Base-by-base conservation (phyloP, 2,329 filamentous ascomycete genomes). In the Fusarium acutatum region DNA sequence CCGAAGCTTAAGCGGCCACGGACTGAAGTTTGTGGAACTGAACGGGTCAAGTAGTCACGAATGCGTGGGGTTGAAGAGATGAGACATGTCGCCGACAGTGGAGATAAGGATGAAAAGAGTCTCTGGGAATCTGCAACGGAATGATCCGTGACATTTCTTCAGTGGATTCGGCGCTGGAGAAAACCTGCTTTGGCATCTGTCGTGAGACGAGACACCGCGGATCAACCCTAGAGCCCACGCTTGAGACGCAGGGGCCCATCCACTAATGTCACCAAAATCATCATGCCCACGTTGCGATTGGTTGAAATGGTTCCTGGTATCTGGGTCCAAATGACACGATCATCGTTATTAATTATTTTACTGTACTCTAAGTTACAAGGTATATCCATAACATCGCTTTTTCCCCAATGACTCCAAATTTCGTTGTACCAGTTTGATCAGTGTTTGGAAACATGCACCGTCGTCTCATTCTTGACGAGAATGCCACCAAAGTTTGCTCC, bases 401-500 rank as follows among this genome's bases (percentile, higher is more conserved):
- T 37, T 22, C 10, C 9, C 18, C n/a, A n/a, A 52, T 50, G 49
- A 52, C 49, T 52, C 49, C n/a, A n/a, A n/a, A n/a, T n/a, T n/a
- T n/a, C n/a, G n/a, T n/a, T n/a, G n/a, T n/a, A n/a, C n/a, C 44
- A n/a, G 20, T 52, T 26, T 35, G n/a, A 41, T 68, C 65, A 69
- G 3, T 70, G 67, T n/a, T 54, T 43, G 3, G 66, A 49, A 60
- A 64, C 40, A 1, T 65, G 66, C 15, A 77, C 65, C 3, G 59
- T 66, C 5, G 75, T 78, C 52, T 78, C 75, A 22, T 77, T 78
- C 60, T 75, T 78, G 9, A 78, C 76, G 32, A 75, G 62, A 37
- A 78, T 78, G 0, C 76, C 76, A 11, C 64, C 70, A 49, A 71
- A 64, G 24, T 32, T 53, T 4, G 65, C 18, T 4, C 53, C 32